Base-by-base conservation (phyloP, 2,329 filamentous ascomycete genomes). In the Colletotrichum abscissum region DNA sequence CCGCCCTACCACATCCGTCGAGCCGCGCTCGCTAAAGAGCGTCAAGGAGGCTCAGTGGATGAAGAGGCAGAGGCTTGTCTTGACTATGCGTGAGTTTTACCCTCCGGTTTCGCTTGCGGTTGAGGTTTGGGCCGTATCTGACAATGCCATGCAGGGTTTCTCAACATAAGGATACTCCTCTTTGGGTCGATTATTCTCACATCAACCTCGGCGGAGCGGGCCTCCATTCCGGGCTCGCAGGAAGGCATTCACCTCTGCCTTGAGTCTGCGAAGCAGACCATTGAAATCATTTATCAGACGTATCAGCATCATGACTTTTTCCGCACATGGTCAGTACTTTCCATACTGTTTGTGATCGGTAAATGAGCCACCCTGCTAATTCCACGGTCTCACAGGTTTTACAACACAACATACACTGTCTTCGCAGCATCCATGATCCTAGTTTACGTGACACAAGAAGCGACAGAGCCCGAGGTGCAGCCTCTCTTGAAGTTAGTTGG, bases 221-320 rank as follows among this genome's bases (percentile, higher is more conserved):
- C 76, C 0, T 63, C 76, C 3, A 74, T 77, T 3, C 75, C 75
- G 0, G 75, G 77, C 1, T 71, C 74, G 0, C 69, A 70, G 3
- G 75, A 78, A 5, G 74, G 72, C 28, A 74, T 78, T 7, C 74
- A 77, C 19, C 76, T 75, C 22, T 78, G 78, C 28, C 69, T 80
- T 1, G 76, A 79, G 12, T 77, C 79, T 3, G 79, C 79, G 0
- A 76, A 77, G 54, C 72, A 76, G 30, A 80, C 79, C 9, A 79
- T 80, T 22, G 78, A 79, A 19, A 77, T 78, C 64, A 80, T 79
- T 2, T 78, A 78, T 59, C 74, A 76, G 49, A 78, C 75, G n/a
- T 78, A 78, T 35, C 76, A 79, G 57, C 76, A 79, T 54, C 76
- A 79, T 38, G 78, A 79, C 46, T 79, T 79, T 55, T 79, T 80